Evolutionary conservation across 306 rosid species (phyloP), one percentile per base, ranked within the genome.

Genomic region (Carpinus fangiana): DNA sequence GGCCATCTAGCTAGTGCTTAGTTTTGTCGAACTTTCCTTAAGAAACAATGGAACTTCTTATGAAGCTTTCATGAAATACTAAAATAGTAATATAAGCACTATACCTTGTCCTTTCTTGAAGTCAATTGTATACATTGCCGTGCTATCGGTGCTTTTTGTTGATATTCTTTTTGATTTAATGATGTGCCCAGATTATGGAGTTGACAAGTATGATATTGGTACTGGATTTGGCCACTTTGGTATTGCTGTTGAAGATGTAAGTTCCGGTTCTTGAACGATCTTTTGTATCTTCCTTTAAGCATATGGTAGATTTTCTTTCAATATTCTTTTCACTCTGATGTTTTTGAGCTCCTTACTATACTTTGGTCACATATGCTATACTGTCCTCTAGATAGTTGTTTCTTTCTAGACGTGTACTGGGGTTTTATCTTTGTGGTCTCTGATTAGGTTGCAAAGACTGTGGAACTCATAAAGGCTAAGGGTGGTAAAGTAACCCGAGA

Each of bases 211-310:
- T 85, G 96, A 89, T 80, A 91, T 91, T 65, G 98, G 96, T 64
- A 70, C 86, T 81, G 94, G 88, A 76, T 91, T 91, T 79, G 99
- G 95, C 74, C 91, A 92, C 83, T 90, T 90, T 83, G 97, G 98
- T 66, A 46, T 96, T 80, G 97, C 98, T 48, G 90, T 96, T 79
- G 98, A 93, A 84, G 97, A 96, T 90, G 99, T 96, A 79, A 88
- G 99, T 84, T 77, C n/a, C 41, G 52, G 7, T 50, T 80, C 46
- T 61, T 28, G 64, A 80, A 48, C 65, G 43, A 78, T 73, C 59
- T 50, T 72, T 75, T 56, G 54, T 76, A 61, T 82, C 34, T 46
- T 70, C 7, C 31, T 76, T 45, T 55, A 18, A 23, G 59, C 78
- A 38, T 73, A 12, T 79, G 77, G 20, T 51, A 57, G 73, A 66